These are phyloP conservation scores for Boletus vermiculosoides DNA, from an alignment of 768 basidiomycete species.

Conservation along the genomic window DNA sequence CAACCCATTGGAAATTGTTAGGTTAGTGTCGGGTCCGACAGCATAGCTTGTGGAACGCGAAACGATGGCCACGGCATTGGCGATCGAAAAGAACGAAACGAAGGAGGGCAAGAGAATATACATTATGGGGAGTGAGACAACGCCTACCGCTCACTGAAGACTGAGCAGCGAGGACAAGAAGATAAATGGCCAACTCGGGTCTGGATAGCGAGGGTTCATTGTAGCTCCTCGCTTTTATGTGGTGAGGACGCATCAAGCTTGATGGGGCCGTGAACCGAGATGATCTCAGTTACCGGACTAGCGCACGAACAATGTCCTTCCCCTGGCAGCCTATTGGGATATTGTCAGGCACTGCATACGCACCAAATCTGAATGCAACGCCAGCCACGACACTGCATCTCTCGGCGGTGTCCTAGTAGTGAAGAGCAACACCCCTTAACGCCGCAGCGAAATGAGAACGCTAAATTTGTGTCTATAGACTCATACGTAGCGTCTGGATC, in stretches of 20 bases:
- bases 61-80: slow-evolving; percentile 21
- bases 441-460: not conserved
- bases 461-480: not conserved
- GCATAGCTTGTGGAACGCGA: slow-evolving; percentile 6
- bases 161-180: not conserved
- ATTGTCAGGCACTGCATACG: not conserved
- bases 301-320: not conserved
- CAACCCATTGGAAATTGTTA: slow-evolving; percentile 39
- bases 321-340: not conserved
- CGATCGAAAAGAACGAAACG: not conserved
- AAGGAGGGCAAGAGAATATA: slow-evolving; percentile 1
- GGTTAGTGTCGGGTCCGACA: slow-evolving; percentile 23
- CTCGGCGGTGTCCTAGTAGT: not conserved
- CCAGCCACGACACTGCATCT: not conserved
- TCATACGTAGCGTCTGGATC: not conserved
- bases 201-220: not conserved
- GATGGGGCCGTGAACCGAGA: not conserved
- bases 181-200: not conserved
- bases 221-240: slow-evolving; percentile 1
- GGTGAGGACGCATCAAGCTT: not conserved
- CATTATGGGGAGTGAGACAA: slow-evolving; percentile 12
- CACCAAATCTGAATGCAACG: not conserved
- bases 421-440: not conserved
- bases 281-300: not conserved
- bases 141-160: not conserved